phyloP scores from a whole-genome alignment of 1,139 yeast genomes.

The Pichia sp. region DNA sequence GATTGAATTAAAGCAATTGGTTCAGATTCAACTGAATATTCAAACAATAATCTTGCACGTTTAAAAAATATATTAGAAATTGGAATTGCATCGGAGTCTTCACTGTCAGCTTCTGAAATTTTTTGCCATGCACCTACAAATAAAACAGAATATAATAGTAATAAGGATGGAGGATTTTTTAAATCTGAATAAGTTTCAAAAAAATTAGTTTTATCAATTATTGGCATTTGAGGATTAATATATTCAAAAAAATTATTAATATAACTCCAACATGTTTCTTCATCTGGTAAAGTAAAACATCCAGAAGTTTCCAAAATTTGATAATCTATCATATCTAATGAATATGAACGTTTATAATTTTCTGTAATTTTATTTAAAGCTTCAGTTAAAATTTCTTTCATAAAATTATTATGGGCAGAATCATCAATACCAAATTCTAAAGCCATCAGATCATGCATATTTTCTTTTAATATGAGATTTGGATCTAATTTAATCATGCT shows the following conservation, averaged over 20 bases:
- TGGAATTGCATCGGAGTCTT: conserved; percentile 21
- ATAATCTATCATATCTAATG: conserved; percentile 40
- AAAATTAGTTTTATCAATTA: conserved; percentile 60
- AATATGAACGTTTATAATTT: conserved; percentile 29
- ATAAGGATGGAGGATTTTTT: conserved; percentile 57
- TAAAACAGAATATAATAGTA: conserved; percentile 63
- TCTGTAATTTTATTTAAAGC: conserved; percentile 30
- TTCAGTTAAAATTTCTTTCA: conserved; percentile 19
- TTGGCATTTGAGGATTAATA: conserved; percentile 58
- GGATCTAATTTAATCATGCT: conserved; percentile 20
- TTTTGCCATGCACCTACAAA: conserved; percentile 52
- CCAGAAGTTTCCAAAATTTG: conserved; percentile 65
- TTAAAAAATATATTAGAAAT: conserved; percentile 53
- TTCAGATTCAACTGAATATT: conserved; percentile 64
- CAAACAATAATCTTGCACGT: conserved; percentile 73
- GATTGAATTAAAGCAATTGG: conserved; percentile 63
- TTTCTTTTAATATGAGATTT: conserved; percentile 18
- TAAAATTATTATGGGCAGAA: conserved; percentile 9
- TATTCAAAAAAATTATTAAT: conserved; percentile 50
- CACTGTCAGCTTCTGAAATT: conserved; percentile 40
- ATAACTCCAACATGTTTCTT: conserved; percentile 54
- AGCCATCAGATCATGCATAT: conserved; percentile 16
- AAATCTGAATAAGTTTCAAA: conserved; percentile 55
- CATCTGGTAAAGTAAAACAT: conserved; percentile 63
- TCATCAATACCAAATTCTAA: conserved; percentile 14